Conservation (phyloP, 2,329 filamentous ascomycete species). For the Bertia moriformis region DNA sequence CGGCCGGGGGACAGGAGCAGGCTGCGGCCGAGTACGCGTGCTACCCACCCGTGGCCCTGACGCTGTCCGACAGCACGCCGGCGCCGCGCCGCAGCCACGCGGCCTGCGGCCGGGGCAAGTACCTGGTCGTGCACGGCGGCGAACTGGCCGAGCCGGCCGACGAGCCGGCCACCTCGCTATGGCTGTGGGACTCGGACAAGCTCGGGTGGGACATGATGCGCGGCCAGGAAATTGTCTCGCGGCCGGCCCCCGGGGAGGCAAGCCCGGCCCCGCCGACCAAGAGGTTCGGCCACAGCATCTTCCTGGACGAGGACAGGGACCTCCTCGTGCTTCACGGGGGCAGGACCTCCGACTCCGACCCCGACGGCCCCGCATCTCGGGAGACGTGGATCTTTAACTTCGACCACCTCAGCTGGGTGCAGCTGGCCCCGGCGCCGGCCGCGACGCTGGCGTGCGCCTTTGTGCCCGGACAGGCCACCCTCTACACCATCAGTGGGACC, state of each 20-base stretch:
- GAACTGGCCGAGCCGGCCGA: too few relatives aligned
- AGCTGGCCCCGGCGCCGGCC: slow-evolving; percentile 26
- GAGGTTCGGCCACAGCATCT: slow-evolving; percentile 15
- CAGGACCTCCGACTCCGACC: slow-evolving; percentile 9
- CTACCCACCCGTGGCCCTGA: slow-evolving; percentile 14
- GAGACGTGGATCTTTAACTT: slow-evolving; percentile 37
- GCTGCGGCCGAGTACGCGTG: slow-evolving; percentile 11
- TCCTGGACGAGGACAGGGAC: slow-evolving; percentile 25
- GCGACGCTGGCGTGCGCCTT: slow-evolving; percentile 17
- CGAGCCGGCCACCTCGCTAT: slow-evolving; percentile 17
- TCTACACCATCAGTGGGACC: slow-evolving; percentile 29
- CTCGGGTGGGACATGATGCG: slow-evolving; percentile 16
- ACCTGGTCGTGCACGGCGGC: slow-evolving; percentile 20
- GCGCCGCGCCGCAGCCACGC: slow-evolving; percentile 17
- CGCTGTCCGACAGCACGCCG: too few relatives aligned
- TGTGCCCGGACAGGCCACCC: slow-evolving; percentile 23
- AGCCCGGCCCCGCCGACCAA: slow-evolving; percentile 12
- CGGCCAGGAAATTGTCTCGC: too few relatives aligned
- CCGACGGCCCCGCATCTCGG: slow-evolving; percentile 13
- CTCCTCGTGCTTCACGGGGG: slow-evolving; percentile 36
- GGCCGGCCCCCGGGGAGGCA: slow-evolving; percentile 11
- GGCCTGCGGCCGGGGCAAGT: slow-evolving; percentile 15
- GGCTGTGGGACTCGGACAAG: slow-evolving; percentile 20
- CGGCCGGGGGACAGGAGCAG: too few relatives aligned
- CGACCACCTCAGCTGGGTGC: slow-evolving; percentile 28